A percentile compares a stretch with the other conserved stretches of the same genome.
phyloP scores from a whole-genome alignment of 1,284 basidiomycete genomes.

The Cutaneotrichosporon cutaneum region DNA sequence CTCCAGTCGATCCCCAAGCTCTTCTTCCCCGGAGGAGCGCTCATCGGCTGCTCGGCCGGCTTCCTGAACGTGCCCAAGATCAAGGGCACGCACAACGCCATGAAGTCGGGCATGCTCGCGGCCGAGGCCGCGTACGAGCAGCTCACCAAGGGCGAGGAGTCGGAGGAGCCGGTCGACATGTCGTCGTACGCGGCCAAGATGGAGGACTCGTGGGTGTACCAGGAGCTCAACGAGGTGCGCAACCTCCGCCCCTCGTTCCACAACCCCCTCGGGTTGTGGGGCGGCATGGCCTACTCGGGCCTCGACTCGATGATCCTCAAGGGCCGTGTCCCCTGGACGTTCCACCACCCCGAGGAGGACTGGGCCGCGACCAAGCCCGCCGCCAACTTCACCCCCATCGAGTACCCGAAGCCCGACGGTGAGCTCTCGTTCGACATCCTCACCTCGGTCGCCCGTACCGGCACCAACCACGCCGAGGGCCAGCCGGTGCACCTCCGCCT shows the following conservation, averaged over 20 bases:
- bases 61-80: constrained; percentile 98
- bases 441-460: constrained; percentile 85
- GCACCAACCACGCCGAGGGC: constrained; percentile 95
- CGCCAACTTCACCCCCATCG: constrained; percentile 72
- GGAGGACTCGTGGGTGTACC: constrained; percentile 79
- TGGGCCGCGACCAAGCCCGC: constrained; percentile 71
- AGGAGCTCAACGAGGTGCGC: constrained; percentile 85
- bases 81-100: constrained; percentile 99
- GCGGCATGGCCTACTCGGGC: constrained; percentile 87
- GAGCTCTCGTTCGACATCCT: constrained; percentile 92
- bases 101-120: constrained; percentile 98
- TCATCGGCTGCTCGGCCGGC: constrained; percentile 93
- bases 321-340: constrained; percentile 90
- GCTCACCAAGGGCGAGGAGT: constrained; percentile 50
- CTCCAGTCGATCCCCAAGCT: constrained; percentile 89
- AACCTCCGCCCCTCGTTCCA: constrained; percentile 92
- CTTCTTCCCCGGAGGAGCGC: constrained; percentile 90
- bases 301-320: constrained; percentile 82
- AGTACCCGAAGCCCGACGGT: constrained; percentile 86
- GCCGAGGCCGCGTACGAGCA: constrained; percentile 81
- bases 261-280: constrained; percentile 78
- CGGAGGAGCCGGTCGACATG: constrained; percentile 63
- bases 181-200: constrained; percentile 71
- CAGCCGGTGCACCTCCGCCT: constrained; percentile 87
- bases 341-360: constrained; percentile 70